Conservation (phyloP, 2,329 filamentous ascomycete species). For the Fusarium aywerte region DNA sequence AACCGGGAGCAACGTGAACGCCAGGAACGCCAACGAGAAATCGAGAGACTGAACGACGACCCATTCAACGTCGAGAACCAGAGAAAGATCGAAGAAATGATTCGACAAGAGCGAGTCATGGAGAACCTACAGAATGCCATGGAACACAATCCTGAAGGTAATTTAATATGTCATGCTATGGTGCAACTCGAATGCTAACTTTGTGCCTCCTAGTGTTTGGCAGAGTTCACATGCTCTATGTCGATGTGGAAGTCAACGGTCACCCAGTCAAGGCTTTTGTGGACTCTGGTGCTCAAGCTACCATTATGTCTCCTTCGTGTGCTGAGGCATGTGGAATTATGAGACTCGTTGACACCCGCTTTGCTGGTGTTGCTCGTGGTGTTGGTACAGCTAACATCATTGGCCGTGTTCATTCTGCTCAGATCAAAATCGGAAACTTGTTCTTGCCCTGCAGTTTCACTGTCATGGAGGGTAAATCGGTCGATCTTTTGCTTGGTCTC, state of each 20-base stretch:
- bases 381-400: conserved; percentile 96
- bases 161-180: conserved; percentile 41
- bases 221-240: conserved; percentile 94
- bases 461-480: conserved; percentile 98
- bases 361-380: conserved; percentile 89
- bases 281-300: conserved; percentile 96
- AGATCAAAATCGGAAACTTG: conserved; percentile 89
- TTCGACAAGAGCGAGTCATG: conserved; percentile 91
- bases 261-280: conserved; percentile 94
- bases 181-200: conserved; percentile 5
- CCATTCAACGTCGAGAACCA: conserved; percentile 95
- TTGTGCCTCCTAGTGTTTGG: conserved; percentile 76
- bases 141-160: conserved; percentile 97
- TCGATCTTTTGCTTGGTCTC: conserved; percentile 90
- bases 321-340: conserved; percentile 95
- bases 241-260: conserved; percentile 94
- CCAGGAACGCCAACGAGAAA: conserved; percentile 81
- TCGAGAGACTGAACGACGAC: conserved; percentile 88
- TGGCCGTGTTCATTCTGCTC: conserved; percentile 92
- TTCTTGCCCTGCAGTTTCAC: conserved; percentile 96
- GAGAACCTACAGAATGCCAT: conserved; percentile 97
- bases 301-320: conserved; percentile 96
- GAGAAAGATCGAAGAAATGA: conserved; percentile 94
- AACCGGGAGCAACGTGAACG: conserved; percentile 78
- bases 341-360: conserved; percentile 92